phyloP scores from a whole-genome alignment of 495 filamentous ascomycete genomes.

The Immersiella caudata region DNA sequence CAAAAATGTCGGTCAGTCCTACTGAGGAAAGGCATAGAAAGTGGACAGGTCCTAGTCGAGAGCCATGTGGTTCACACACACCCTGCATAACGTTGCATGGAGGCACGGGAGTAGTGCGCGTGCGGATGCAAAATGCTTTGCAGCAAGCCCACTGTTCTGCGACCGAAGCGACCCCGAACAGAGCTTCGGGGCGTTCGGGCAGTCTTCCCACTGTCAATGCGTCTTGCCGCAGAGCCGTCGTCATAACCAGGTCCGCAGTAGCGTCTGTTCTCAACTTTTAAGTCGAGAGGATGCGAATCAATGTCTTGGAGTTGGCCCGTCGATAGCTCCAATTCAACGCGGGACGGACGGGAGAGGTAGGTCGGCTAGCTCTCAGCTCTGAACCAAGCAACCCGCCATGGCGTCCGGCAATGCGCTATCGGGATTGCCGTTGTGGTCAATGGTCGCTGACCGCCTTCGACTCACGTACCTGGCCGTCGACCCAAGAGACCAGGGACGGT shows the following conservation, averaged over 20 bases:
- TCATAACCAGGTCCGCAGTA: constrained; percentile 11
- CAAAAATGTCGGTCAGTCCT: background rate
- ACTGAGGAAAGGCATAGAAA: constrained; percentile 8
- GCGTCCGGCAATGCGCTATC: constrained; percentile 8
- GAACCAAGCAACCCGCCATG: background rate
- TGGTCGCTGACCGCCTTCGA: constrained; percentile 7
- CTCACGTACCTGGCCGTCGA: constrained; percentile 13
- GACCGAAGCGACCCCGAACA: background rate
- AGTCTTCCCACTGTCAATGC: constrained; percentile 17
- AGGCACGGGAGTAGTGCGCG: constrained; percentile 3
- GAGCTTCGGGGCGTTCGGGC: background rate
- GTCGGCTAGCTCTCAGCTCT: background rate
- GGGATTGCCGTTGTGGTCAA: constrained; percentile 10
- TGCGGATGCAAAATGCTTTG: constrained; percentile 22
- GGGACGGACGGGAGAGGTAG: background rate
- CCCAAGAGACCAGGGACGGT: background rate
- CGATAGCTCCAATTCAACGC: background rate
- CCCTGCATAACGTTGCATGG: constrained; percentile 17
- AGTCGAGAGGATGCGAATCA: background rate
- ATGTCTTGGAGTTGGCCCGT: background rate
- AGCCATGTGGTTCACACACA: constrained; percentile 17
- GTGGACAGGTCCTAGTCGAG: background rate
- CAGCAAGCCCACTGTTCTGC: constrained; percentile 3
- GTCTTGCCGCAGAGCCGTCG: constrained; percentile 3
- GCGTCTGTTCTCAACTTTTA: background rate